Evolutionary conservation across 2,329 filamentous ascomycete species (phyloP).

Genomic region (Colletotrichum nymphaeae): DNA sequence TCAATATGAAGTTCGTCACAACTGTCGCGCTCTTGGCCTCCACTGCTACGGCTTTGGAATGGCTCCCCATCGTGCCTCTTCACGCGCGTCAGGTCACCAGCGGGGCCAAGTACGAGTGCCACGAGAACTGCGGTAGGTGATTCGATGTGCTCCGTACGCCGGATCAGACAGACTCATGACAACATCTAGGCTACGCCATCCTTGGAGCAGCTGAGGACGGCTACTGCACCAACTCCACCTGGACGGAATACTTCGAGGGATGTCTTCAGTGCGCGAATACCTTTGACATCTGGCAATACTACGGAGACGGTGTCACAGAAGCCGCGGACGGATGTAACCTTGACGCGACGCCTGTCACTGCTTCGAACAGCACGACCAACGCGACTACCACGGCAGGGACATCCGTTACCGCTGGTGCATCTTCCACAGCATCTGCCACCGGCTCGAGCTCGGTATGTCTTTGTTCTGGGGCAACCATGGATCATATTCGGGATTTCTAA

Average conservation of each 20-base stretch:
- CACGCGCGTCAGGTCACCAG: slow-evolving; percentile 26
- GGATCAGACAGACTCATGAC: not conserved
- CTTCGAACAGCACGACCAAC: slow-evolving; percentile 1
- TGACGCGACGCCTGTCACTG: slow-evolving; percentile 19
- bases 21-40: not conserved
- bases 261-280: slow-evolving; percentile 57
- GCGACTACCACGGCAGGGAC: not conserved
- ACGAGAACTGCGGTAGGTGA: slow-evolving; percentile 56
- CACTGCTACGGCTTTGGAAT: not conserved
- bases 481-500: not conserved
- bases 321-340: slow-evolving; percentile 45
- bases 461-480: not conserved
- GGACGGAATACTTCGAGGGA: slow-evolving; percentile 51
- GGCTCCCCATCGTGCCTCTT: slow-evolving; percentile 22
- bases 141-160: not conserved
- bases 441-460: not conserved
- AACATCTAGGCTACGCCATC: slow-evolving; percentile 44
- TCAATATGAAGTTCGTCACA: slow-evolving; percentile 12
- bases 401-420: not conserved
- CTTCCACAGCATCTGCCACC: not conserved
- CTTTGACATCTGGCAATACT: slow-evolving; percentile 57
- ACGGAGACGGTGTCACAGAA: slow-evolving; percentile 49
- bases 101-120: slow-evolving; percentile 44
- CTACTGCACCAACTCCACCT: slow-evolving; percentile 52
- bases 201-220: slow-evolving; percentile 46